Base-by-base conservation (phyloP, 2,329 filamentous ascomycete genomes). In the Hypoxylon sp. region DNA sequence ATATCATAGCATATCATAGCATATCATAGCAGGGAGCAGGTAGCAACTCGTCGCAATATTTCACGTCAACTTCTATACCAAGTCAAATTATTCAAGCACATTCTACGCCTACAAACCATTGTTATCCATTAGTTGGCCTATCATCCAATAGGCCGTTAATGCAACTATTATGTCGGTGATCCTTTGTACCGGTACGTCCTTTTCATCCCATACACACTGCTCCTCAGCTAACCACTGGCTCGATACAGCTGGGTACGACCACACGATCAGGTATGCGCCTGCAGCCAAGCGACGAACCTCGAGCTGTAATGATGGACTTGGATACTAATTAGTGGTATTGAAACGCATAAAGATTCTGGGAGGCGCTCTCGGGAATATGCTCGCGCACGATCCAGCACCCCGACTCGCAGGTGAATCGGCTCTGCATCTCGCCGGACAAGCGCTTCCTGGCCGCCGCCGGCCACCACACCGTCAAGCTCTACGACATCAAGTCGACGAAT, bases 351-450 rank as follows among this genome's bases (percentile, higher is more conserved):
- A 71, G 74, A 72, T 99, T 99, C 84, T 99, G 96, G 96, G 96
- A 99, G 82, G 96, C 96, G 1, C 88, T 99, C 62, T 98, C 94
- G 10, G 96, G 96, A 59, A 98, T 99, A 76, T 99, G 96, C 83
- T 98, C 94, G 46, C 93, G 96, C 72, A 99, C 96, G 21, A 98
- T 99, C 74, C 96, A 98, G 75, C 95, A 99, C 78, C 93, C 96
- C 2, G 96, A 99, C 81, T 98, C 95, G 8, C 96, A 99, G 81
- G 96, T 99, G 74, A 99, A 99, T 82, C 93, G 96, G 47, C 91
- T 99, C 53, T 98, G 95, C 81, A 99, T 99, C 77, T 98, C 96
- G 11, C 96, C 96, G 70, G 96, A 99, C 84, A 99, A 99, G 82
- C 92, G 95, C 70, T 98, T 92, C 81, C 91, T 98, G 60, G 95